A percentile compares a stretch with the other conserved stretches of the same genome.
These are phyloP conservation scores for Melastoma malabathricum DNA, from an alignment of 345 rosid genomes.

Conservation along the genomic window DNA sequence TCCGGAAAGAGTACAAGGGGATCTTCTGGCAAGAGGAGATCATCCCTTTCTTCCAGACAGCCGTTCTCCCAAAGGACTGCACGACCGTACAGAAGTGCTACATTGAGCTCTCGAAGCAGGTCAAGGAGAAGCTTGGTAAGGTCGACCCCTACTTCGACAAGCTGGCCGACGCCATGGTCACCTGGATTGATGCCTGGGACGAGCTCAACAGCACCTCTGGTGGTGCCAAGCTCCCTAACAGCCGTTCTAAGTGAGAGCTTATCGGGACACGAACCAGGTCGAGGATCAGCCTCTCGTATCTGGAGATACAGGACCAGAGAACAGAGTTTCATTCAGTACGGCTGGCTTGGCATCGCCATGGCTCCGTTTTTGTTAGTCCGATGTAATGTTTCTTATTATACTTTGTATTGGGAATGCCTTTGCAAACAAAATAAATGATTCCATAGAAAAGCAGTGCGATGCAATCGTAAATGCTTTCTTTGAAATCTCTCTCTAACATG, in stretches of 20 bases:
- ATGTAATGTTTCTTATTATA: neutral
- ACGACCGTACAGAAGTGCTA: constrained; percentile 74
- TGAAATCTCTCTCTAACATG: constrained; percentile 10
- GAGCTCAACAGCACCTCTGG: constrained; percentile 49
- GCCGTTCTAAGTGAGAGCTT: constrained; percentile 24
- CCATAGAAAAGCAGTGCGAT: neutral
- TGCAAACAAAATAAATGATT: neutral
- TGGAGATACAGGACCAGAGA: too few relatives aligned
- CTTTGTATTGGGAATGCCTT: neutral
- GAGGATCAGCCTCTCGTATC: too few relatives aligned
- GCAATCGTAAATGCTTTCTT: neutral
- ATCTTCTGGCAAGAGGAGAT: constrained; percentile 97
- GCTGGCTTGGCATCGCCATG: neutral
- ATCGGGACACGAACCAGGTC: neutral
- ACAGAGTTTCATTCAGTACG: too few relatives aligned
- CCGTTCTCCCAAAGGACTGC: constrained; percentile 54
- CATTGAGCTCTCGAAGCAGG: constrained; percentile 62
- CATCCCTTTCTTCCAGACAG: constrained; percentile 79
- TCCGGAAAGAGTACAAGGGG: constrained; percentile 83
- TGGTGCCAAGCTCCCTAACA: constrained; percentile 16
- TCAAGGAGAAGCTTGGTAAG: constrained; percentile 63
- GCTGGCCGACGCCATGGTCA: constrained; percentile 82
- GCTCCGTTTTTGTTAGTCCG: neutral
- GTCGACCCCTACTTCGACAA: constrained; percentile 80
- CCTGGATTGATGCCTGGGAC: constrained; percentile 96